Evolutionary conservation across 495 filamentous ascomycete genomes (phyloP).

Genomic region (Xylaria longipes): DNA sequence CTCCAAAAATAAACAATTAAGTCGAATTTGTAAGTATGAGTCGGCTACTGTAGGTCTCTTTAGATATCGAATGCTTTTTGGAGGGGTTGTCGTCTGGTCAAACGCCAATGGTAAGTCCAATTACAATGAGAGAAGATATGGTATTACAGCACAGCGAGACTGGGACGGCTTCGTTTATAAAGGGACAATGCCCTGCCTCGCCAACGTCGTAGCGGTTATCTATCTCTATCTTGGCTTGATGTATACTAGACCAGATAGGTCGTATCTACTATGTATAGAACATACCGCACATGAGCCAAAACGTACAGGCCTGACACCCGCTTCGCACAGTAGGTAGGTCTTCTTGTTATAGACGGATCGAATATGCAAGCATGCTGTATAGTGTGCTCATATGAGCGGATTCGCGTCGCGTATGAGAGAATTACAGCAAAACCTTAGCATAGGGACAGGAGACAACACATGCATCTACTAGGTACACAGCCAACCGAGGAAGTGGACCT

Average conservation of each 20-base stretch:
- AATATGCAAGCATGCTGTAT: background rate
- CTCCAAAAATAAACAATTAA: background rate
- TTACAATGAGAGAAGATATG: background rate
- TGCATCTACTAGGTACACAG: background rate
- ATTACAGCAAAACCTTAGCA: background rate
- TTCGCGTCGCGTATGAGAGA: background rate
- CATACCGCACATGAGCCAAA: background rate
- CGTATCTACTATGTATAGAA: background rate
- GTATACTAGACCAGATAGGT: background rate
- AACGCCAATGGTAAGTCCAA: background rate
- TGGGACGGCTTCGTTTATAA: background rate
- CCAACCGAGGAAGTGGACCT: background rate
- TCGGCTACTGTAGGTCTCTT: background rate
- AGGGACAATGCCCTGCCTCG: background rate
- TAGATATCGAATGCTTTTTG: background rate
- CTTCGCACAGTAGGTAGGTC: background rate
- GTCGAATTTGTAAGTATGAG: background rate
- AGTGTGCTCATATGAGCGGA: background rate
- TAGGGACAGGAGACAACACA: slow-evolving; percentile 9
- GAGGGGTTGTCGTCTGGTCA: background rate
- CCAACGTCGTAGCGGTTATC: background rate
- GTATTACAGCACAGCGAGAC: background rate
- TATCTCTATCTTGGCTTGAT: background rate
- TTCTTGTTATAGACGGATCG: too few species aligned
- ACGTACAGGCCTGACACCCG: background rate